A percentile compares a stretch with the other conserved stretches of the same genome.
These are phyloP conservation scores for Globisporangium viniferum DNA, from an alignment of 352 stramenopile genomes.

Conservation along the genomic window DNA sequence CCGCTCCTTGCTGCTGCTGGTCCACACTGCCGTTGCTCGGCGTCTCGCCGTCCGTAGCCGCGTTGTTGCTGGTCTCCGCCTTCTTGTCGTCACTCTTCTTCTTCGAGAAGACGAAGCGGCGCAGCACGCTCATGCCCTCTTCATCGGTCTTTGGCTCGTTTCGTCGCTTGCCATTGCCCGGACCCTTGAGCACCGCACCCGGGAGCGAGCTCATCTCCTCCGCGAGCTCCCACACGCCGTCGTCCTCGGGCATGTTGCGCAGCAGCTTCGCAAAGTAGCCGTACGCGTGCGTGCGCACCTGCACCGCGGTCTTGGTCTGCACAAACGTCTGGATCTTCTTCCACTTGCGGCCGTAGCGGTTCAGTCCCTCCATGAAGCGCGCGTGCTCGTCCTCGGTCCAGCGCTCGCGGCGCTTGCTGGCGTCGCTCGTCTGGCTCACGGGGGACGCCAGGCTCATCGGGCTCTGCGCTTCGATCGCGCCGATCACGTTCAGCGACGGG, in stretches of 20 bases:
- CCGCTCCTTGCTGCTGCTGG: conserved; percentile 4
- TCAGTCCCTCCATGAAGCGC: conserved; percentile 83
- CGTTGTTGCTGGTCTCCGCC: conserved; percentile 3
- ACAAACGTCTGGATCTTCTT: conserved; percentile 88
- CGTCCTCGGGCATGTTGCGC: conserved; percentile 83
- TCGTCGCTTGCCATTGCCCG: conserved; percentile 69
- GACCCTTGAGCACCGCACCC: conserved; percentile 67
- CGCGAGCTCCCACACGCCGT: conserved; percentile 75
- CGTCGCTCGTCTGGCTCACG: conserved; percentile 55
- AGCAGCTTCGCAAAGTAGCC: conserved; percentile 86
- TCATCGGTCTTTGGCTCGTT: conserved; percentile 85
- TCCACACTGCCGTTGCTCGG: neutral
- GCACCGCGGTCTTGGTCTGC: conserved; percentile 82
- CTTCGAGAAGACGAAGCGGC: conserved; percentile 83
- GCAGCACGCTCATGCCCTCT: conserved; percentile 78
- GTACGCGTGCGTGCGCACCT: conserved; percentile 85
- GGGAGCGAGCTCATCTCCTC: conserved; percentile 80
- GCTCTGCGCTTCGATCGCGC: conserved; percentile 15
- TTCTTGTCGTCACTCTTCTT: conserved; percentile 62
- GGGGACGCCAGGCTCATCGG: conserved; percentile 40
- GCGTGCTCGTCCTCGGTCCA: conserved; percentile 84
- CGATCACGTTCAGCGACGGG: conserved; percentile 13
- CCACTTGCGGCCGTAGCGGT: conserved; percentile 84
- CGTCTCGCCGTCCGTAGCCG: neutral
- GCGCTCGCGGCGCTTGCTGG: conserved; percentile 72